Evolutionary conservation across 768 basidiomycete species (phyloP), one percentile per base, ranked within the genome.

Genomic region (Phylloporus arenicola): DNA sequence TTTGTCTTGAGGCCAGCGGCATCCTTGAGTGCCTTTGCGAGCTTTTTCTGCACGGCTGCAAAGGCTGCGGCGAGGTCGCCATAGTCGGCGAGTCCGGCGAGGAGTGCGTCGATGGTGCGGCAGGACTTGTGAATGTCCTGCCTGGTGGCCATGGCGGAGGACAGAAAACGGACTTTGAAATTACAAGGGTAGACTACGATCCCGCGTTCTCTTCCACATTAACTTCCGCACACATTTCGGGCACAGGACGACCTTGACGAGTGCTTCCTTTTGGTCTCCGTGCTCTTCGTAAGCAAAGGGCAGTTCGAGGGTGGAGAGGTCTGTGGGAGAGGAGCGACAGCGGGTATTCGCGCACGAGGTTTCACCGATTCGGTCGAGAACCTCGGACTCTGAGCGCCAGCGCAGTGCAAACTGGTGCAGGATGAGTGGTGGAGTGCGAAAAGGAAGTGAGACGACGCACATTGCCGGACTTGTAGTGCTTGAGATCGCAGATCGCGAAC

Each of bases 161-260:
- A 27, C 5, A 25, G 14, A 17, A 17, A 49, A 57, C 61, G 59
- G 62, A 62, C 62, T 62, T 59, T 62, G 47, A 63, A 63, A 50
- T 39, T 10, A 30, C 29, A 27, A 6, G 7, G 20, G 33, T 22
- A 31, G 43, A 33, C 31, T 8, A 22, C 17, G 4, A 60, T 86
- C 83, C 62, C 82, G 81, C 60, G 75, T 77, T 58, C 84, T 73
- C 64, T 90, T 92, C 82, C 86, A 92, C 80, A 86, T 82, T 59
- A 98, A 70, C 75, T 95, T 97, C 64, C 80, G 80, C 43, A 81
- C 69, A 61, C 95, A 97, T 58, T 72, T 77, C 25, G 72, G 68
- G 63, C 95, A 98, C 29, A 97, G 69, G 2, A 91, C 91, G 3
- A 94, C 81, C 65, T 98, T 98, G 43, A 98, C 95, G 12, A 98